A percentile compares a stretch with the other conserved stretches of the same genome.
Evolutionary conservation across 305 asterid species (phyloP).

Genomic region (Ilex paraguariensis): DNA sequence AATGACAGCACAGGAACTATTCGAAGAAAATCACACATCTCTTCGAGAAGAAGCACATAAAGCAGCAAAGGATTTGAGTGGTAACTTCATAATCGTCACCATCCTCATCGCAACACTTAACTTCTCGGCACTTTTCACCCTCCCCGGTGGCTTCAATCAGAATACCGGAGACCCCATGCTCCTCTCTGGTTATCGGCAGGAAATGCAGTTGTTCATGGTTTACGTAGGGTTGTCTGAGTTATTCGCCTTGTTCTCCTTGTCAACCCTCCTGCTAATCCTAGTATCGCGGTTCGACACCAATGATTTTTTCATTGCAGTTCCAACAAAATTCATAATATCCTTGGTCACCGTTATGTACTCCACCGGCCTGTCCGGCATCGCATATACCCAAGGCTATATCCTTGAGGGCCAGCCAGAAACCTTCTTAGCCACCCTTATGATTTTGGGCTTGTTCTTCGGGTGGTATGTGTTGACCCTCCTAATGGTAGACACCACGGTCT

Average conservation of each 20-base stretch:
- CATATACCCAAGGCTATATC: too few species aligned
- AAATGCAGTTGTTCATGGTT: background rate
- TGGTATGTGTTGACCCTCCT: too few species aligned
- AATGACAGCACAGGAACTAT: constrained; percentile 4
- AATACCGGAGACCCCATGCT: background rate
- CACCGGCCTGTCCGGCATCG: too few species aligned
- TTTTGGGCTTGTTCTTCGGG: too few species aligned
- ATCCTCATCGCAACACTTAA: constrained; percentile 10
- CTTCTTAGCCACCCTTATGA: too few species aligned
- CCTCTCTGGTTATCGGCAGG: background rate
- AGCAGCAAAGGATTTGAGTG: background rate
- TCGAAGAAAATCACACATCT: background rate
- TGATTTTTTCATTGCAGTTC: too few species aligned
- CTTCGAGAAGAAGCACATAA: constrained; percentile 8
- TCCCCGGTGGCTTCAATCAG: constrained; percentile 16
- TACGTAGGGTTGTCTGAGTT: constrained; percentile 1
- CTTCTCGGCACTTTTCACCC: constrained; percentile 11
- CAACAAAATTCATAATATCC: too few species aligned
- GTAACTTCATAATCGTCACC: constrained; percentile 1
- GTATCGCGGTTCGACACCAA: background rate
- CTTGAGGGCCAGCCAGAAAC: too few species aligned
- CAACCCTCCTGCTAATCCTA: background rate
- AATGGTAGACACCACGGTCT: too few species aligned
- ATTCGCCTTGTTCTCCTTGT: background rate
- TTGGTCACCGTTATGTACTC: too few species aligned